A percentile compares a stretch with the other conserved stretches of the same genome.
Evolutionary conservation across 2,329 filamentous ascomycete genomes (phyloP).

Genomic region (Aspergillus pseudoglaucus): DNA sequence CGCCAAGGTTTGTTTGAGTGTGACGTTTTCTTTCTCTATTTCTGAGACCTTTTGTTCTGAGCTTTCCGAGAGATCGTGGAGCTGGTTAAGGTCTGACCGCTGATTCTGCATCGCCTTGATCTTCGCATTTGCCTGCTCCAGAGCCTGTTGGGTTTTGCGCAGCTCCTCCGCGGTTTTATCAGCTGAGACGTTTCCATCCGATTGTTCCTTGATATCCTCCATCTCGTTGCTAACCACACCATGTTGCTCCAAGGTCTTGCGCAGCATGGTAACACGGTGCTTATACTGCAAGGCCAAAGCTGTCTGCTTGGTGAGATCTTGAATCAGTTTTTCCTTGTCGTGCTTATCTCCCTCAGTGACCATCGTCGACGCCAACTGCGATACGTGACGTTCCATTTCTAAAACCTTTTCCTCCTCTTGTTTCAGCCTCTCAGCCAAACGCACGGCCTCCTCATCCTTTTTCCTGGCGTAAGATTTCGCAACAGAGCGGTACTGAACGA

Average conservation of each 20-base stretch:
- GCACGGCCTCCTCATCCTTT: constrained; percentile 51
- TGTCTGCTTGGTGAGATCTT: constrained; percentile 39
- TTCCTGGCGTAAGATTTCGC: constrained; percentile 55
- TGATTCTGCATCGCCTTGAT: constrained; percentile 28
- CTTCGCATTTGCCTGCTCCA: constrained; percentile 29
- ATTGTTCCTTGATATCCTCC: constrained; percentile 14
- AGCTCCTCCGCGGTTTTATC: constrained; percentile 20
- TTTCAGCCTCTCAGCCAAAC: constrained; percentile 47
- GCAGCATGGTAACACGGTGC: constrained; percentile 33
- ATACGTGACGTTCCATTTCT: constrained; percentile 39
- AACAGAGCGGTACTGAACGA: constrained; percentile 54
- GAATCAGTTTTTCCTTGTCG: constrained; percentile 36
- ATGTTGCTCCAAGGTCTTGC: constrained; percentile 33
- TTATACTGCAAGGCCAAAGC: constrained; percentile 40
- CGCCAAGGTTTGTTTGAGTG: constrained; percentile 35
- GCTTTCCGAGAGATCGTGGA: constrained; percentile 29
- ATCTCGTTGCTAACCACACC: constrained; percentile 29
- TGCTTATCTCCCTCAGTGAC: constrained; percentile 21
- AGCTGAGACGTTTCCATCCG: neutral
- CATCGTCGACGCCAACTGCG: constrained; percentile 37
- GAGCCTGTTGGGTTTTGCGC: constrained; percentile 26
- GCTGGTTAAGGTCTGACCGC: constrained; percentile 26
- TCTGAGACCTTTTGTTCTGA: constrained; percentile 37
- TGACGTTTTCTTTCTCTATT: constrained; percentile 36
- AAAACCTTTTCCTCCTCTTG: constrained; percentile 43